Percentiles rank a stretch among this genome's conserved stretches.
Conservation (phyloP, 805 yeast species). For the Teunomyces pallodes region DNA sequence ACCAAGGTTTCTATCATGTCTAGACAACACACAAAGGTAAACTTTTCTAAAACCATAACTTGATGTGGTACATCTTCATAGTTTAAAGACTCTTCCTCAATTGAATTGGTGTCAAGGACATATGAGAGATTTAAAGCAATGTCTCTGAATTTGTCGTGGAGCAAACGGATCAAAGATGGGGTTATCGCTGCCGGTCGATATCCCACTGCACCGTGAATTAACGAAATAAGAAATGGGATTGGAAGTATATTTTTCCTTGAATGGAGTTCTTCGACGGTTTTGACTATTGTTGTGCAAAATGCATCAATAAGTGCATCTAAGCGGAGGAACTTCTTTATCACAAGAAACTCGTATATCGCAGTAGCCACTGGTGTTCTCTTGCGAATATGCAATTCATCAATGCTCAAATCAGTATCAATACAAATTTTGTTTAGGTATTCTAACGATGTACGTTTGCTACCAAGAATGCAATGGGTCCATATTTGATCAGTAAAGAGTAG, state of each 20-base stretch:
- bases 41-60: conserved; percentile 41
- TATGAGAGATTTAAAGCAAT: conserved; percentile 20
- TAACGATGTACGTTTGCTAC: conserved; percentile 31
- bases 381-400: conserved; percentile 19
- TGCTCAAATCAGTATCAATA: conserved; percentile 18
- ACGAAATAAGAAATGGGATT: conserved; percentile 59
- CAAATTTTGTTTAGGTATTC: conserved; percentile 31
- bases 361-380: conserved; percentile 32
- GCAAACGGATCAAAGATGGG: conserved; percentile 21
- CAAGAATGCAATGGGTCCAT: conserved; percentile 36
- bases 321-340: conserved; percentile 43
- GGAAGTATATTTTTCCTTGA: conserved; percentile 29
- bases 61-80: conserved; percentile 33
- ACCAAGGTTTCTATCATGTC: conserved; percentile 55
- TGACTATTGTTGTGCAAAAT: conserved; percentile 27
- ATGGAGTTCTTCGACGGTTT: conserved; percentile 30
- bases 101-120: conserved; percentile 23
- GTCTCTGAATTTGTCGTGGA: conserved; percentile 14
- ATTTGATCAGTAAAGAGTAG: conserved; percentile 32
- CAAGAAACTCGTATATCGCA: conserved; percentile 43
- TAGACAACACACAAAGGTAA: conserved; percentile 48
- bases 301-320: conserved; percentile 49
- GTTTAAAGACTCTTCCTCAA: conserved; percentile 27
- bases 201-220: conserved; percentile 52
- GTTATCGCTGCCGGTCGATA: conserved; percentile 65